Base-by-base conservation (phyloP, 1,139 yeast species). In the Yamadazyma spencermartinsiae region DNA sequence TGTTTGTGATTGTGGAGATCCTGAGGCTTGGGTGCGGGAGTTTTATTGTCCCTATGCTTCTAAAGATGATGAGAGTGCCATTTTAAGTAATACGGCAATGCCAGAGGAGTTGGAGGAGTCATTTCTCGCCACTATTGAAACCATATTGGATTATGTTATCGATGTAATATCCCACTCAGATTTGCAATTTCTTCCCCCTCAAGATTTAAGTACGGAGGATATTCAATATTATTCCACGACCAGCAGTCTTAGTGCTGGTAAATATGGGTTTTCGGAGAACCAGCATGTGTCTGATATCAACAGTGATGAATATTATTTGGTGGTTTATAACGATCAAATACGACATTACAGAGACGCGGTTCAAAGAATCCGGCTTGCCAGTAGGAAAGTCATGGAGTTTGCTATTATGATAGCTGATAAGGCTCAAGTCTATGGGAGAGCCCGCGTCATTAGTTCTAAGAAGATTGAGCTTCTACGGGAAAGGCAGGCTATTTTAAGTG, bases 281-380 rank as follows among this genome's bases (percentile, higher is more conserved):
- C 43, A 30, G 13, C 42, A 39, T 4, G 69, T 60, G 1, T 56
- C 60, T 1, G 86, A 80, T 49, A 52, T 62, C 35, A 66, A 70
- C 21, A 69, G 79, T 21, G 71, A 61, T 1, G 74, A 75, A 44
- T 87, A 72, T 57, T 80, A 74, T 25, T 62, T 87, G 31, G 61
- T 80, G 37, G 61, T 85, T 3, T 86, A 88, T 71, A 87, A 88
- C 51, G 96, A 88, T 53, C 94, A 85, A 53, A 72, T 79, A 26
- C 80, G 86, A 42, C 90, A 88, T 42, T 80, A 76, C 46, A 65
- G 81, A 37, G 95, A 87, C 51, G 92, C 92, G 0, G 76, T 81
- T 2, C 82, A 79, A 44, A 60, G 87, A 30, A 78, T 88, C 8
- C 69, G 76, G 36, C 57, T 74, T 26, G 83, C 89, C 0, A 84